A percentile compares a stretch with the other conserved stretches of the same genome.
These are phyloP conservation scores for Apophysomyces elegans DNA, from an alignment of 371 early-diverging fungal species.

Conservation along the genomic window DNA sequence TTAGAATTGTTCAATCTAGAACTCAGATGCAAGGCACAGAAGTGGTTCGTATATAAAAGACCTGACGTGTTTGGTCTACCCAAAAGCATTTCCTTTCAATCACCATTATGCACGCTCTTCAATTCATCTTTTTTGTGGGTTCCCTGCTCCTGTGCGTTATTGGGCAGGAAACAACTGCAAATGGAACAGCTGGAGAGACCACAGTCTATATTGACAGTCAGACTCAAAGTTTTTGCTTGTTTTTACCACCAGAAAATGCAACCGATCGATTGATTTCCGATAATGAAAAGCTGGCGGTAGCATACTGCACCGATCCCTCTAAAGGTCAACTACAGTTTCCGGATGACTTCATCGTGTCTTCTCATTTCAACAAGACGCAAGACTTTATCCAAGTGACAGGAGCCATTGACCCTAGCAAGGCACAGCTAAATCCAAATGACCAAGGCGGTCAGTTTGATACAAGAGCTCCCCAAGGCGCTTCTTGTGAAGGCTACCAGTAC, in stretches of 20 bases:
- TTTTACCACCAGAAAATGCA: constrained; percentile 44
- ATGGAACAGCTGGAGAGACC: background rate
- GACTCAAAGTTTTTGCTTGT: constrained; percentile 34
- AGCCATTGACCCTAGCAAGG: constrained; percentile 35
- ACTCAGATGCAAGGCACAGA: too few relatives aligned
- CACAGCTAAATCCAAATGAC: constrained; percentile 38
- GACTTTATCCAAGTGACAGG: constrained; percentile 52
- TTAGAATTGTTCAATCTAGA: too few relatives aligned
- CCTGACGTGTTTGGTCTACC: too few relatives aligned
- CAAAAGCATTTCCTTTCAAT: too few relatives aligned
- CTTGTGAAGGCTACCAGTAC: constrained; percentile 42
- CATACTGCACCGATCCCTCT: constrained; percentile 32
- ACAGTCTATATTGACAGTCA: background rate
- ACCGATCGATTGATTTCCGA: constrained; percentile 25
- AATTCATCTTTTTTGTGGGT: background rate
- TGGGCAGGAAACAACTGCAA: background rate
- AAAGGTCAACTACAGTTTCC: constrained; percentile 42
- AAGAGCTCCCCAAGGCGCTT: constrained; percentile 17
- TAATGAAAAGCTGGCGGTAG: constrained; percentile 32
- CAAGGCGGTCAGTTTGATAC: constrained; percentile 53
- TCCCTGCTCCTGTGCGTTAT: background rate
- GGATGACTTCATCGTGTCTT: constrained; percentile 31
- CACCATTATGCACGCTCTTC: background rate
- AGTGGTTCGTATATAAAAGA: too few relatives aligned
- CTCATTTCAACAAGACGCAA: constrained; percentile 26